Evolutionary conservation across 202 grass and related monocot genomes (phyloP), one percentile per base, ranked within the genome.

Genomic region (Digitaria exilis): DNA sequence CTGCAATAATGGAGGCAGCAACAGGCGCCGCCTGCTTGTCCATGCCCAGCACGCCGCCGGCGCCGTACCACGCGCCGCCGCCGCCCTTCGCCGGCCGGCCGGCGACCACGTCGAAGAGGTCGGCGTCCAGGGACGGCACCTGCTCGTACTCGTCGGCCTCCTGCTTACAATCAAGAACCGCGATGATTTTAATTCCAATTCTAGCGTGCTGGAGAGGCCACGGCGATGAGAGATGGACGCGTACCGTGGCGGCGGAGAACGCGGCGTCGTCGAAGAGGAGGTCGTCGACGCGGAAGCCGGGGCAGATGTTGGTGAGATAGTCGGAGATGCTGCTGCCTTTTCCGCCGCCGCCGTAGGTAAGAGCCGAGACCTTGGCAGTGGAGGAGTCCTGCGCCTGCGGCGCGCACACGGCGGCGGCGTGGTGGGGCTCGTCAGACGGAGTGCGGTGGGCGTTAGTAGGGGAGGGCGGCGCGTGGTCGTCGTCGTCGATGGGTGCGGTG

Each of bases 291-390:
- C 71, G 78, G 87, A 87, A 98, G 21, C 96, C 96, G 3, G 96
- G 96, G 80, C 93, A 94, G 82, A 93, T 91, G 85, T 95, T 96
- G 70, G 86, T 98, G 65, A 98, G 92, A 69, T 98, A 98, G 39
- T 98, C 91, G 2, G 93, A 96, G 88, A 95, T 95, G 71, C 90
- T 95, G 84, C 92, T 50, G 37, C 39, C 49, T 30, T 60, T 62
- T 11, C 16, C 76, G 2, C 75, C 75, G 19, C 25, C 32, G 29
- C n/a, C n/a, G 54, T 26, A 25, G 70, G 82, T 39, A 41, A 41
- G 60, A 34, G 22, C 49, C 4, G 43, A 32, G 51, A 18, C 54
- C 55, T 17, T 60, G 52, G 35, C 58, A 1, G 22, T 9, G 50
- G 32, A 65, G 45, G 76, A 14, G 8, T 7, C 68, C 68, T 71